These are phyloP conservation scores for Nothopassalora personata DNA, from an alignment of 2,329 filamentous ascomycete species.

Conservation along the genomic window DNA sequence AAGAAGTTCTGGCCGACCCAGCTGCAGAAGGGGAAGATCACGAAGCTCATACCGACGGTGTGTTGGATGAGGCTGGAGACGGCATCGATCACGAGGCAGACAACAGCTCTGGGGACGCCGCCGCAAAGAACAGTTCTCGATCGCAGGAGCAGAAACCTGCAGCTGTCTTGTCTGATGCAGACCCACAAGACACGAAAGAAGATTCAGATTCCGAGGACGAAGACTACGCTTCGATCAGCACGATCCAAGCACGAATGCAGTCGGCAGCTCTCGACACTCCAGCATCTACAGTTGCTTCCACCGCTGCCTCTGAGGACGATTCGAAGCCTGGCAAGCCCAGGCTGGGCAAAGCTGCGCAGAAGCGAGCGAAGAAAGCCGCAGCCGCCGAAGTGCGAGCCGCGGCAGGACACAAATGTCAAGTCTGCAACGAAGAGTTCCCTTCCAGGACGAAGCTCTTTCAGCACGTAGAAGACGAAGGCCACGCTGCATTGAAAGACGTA, in stretches of 20 bases:
- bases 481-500: conserved; percentile 45
- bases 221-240: conserved; percentile 41
- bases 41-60: conserved; percentile 7
- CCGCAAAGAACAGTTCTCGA: background rate
- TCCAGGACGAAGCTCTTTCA: conserved; percentile 68
- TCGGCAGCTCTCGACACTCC: conserved; percentile 12
- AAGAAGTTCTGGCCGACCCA: conserved; percentile 21
- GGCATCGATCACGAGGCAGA: background rate
- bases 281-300: conserved; percentile 4
- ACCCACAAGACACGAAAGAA: conserved; percentile 5
- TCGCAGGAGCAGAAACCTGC: background rate
- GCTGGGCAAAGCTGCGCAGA: conserved; percentile 45
- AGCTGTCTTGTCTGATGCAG: background rate
- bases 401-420: conserved; percentile 62
- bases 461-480: conserved; percentile 58
- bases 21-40: conserved; percentile 23
- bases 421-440: conserved; percentile 72
- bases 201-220: conserved; percentile 28
- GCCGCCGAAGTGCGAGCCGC: conserved; percentile 19
- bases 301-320: conserved; percentile 20
- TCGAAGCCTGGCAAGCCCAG: conserved; percentile 30
- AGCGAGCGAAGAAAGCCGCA: conserved; percentile 41
- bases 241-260: conserved; percentile 38
- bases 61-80: background rate
- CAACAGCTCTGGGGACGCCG: background rate